These are phyloP conservation scores for Saccharomycopsis sp. DNA, from an alignment of 805 yeast genomes.

Conservation along the genomic window DNA sequence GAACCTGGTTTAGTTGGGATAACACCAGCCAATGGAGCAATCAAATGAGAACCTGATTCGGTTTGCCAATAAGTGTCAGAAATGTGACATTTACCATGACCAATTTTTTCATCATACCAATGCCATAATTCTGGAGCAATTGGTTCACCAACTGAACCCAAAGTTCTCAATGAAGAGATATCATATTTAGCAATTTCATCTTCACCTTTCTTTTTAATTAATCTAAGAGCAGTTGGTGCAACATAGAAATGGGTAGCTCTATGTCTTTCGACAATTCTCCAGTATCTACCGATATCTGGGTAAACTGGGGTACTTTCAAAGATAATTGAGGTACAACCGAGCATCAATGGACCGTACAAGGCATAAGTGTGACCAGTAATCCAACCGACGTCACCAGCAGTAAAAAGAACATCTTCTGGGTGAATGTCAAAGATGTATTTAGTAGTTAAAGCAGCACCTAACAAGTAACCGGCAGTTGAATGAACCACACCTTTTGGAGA, in stretches of 20 bases:
- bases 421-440: constrained; percentile 92
- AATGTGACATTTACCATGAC: constrained; percentile 82
- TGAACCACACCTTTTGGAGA: constrained; percentile 98
- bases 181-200: constrained; percentile 74
- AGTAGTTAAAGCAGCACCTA: constrained; percentile 89
- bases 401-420: constrained; percentile 79
- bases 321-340: constrained; percentile 87
- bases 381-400: constrained; percentile 99
- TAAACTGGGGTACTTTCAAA: constrained; percentile 98
- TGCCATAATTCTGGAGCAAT: constrained; percentile 98
- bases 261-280: constrained; percentile 91
- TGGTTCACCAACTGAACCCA: constrained; percentile 98
- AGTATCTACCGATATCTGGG: constrained; percentile 91
- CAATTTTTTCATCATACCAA: constrained; percentile 93
- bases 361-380: constrained; percentile 97
- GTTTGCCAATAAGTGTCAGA: constrained; percentile 99
- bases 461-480: constrained; percentile 86
- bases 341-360: constrained; percentile 82
- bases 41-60: constrained; percentile 92
- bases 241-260: constrained; percentile 94
- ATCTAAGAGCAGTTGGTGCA: constrained; percentile 95
- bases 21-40: constrained; percentile 92
- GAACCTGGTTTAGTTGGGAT: constrained; percentile 96
- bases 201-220: constrained; percentile 86
- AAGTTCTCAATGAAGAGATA: constrained; percentile 77